phyloP scores from a whole-genome alignment of 1,284 basidiomycete genomes.

The Sanghuangporus weigelae region DNA sequence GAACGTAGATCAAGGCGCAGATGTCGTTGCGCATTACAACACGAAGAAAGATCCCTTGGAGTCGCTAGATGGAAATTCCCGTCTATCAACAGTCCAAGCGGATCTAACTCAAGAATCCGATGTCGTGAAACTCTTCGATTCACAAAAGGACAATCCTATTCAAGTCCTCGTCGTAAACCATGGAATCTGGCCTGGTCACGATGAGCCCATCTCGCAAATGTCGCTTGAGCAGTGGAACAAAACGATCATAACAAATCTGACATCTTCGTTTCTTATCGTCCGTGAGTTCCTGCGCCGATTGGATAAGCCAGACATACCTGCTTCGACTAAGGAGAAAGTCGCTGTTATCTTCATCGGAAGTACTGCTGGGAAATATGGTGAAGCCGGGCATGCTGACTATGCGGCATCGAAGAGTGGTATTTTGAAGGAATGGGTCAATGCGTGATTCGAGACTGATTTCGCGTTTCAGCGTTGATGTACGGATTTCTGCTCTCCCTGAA shows the following conservation, averaged over 20 bases:
- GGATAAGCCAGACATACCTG: conserved; percentile 29
- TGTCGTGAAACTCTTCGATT: conserved; percentile 42
- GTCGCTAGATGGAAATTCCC: conserved; percentile 33
- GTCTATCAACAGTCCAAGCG: conserved; percentile 43
- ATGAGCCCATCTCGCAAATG: conserved; percentile 54
- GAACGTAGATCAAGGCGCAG: conserved; percentile 57
- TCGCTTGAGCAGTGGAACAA: conserved; percentile 58
- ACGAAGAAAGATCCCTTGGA: conserved; percentile 43
- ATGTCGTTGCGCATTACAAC: conserved; percentile 72
- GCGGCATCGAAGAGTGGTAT: conserved; percentile 31
- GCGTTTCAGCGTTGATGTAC: conserved; percentile 59
- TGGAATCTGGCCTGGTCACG: conserved; percentile 44
- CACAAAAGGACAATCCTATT: conserved; percentile 24
- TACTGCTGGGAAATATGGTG: conserved; percentile 69
- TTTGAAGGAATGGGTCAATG: conserved; percentile 34
- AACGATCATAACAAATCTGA: conserved; percentile 61
- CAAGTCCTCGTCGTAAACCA: conserved; percentile 64
- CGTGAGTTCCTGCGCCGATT: conserved; percentile 54
- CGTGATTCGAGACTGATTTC: not conserved
- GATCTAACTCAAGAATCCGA: conserved; percentile 53
- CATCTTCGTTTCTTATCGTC: conserved; percentile 61
- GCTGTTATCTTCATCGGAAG: conserved; percentile 65
- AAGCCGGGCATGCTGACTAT: conserved; percentile 63
- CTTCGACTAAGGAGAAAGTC: conserved; percentile 43
- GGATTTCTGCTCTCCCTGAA: conserved; percentile 65